phyloP scores from a whole-genome alignment of 2,329 filamentous ascomycete genomes.

The Albophoma yamanashiensis region DNA sequence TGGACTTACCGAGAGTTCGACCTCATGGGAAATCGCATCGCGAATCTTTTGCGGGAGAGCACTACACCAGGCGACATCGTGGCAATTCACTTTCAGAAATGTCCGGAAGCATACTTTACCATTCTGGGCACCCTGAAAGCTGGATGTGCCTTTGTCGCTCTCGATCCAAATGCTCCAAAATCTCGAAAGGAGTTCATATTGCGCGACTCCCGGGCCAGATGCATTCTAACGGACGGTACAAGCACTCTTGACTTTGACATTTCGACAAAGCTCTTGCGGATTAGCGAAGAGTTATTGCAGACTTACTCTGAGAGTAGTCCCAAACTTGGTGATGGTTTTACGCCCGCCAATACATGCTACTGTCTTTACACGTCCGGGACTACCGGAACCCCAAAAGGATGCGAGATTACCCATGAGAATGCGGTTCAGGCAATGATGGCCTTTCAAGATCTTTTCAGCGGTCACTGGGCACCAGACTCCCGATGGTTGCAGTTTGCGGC shows the following conservation, averaged over 20 bases:
- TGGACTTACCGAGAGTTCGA: slow-evolving; percentile 75
- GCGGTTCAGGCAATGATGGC: slow-evolving; percentile 81
- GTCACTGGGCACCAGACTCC: slow-evolving; percentile 62
- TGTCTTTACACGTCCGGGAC: slow-evolving; percentile 84
- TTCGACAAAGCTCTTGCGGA: slow-evolving; percentile 19
- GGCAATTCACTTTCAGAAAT: slow-evolving; percentile 75
- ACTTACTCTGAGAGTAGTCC: slow-evolving; percentile 6
- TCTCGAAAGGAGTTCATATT: slow-evolving; percentile 71
- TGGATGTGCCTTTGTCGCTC: slow-evolving; percentile 69
- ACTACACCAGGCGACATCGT: slow-evolving; percentile 51
- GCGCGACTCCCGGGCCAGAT: slow-evolving; percentile 55
- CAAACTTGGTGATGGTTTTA: slow-evolving; percentile 8
- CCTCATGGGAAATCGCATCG: slow-evolving; percentile 59
- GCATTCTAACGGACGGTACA: slow-evolving; percentile 45
- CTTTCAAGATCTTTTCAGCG: slow-evolving; percentile 67
- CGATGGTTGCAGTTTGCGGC: slow-evolving; percentile 90
- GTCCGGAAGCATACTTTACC: slow-evolving; percentile 70
- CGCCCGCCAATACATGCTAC: slow-evolving; percentile 56
- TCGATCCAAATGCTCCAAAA: slow-evolving; percentile 64
- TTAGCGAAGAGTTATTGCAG: slow-evolving; percentile 20
- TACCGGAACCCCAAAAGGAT: slow-evolving; percentile 79
- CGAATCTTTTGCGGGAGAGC: slow-evolving; percentile 46
- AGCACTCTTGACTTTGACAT: slow-evolving; percentile 21
- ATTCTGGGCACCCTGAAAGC: slow-evolving; percentile 76
- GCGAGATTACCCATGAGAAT: slow-evolving; percentile 81